Evolutionary conservation across 23 red algal species (phyloP).

Genomic region (Pyropia yezoensis): DNA sequence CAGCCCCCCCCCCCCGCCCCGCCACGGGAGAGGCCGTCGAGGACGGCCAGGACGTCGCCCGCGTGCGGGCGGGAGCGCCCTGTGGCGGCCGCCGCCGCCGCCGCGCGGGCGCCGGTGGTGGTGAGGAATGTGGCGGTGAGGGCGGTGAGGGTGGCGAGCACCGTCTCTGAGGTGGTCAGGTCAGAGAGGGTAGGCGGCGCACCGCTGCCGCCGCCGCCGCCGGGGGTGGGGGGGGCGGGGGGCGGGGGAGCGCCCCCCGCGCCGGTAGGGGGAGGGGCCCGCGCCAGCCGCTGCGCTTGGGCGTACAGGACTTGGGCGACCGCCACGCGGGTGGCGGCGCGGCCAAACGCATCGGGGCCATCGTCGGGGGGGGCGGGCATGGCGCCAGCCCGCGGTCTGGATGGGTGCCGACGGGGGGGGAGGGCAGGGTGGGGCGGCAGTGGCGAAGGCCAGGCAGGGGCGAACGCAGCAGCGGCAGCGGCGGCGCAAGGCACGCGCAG

Average conservation of each 20-base stretch:
- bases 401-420: no score
- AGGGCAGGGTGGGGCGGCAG: no score
- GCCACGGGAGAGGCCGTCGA: conserved; percentile 8
- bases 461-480: no score
- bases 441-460: no score
- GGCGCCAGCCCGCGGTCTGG: no score
- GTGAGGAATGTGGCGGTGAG: conserved; percentile 34
- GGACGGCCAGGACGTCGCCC: conserved; percentile 17
- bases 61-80: conserved; percentile 15
- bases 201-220: conserved; percentile 17
- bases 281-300: conserved; percentile 17
- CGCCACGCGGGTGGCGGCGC: conserved; percentile 8
- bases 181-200: not conserved
- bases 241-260: not conserved
- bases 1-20: no score
- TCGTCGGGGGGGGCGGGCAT: no score
- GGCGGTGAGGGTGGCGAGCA: conserved; percentile 34
- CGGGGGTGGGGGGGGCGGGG: not conserved
- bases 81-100: conserved; percentile 1
- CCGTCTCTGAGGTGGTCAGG: conserved; percentile 28
- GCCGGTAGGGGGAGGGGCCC: not conserved
- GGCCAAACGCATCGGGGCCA: no score
- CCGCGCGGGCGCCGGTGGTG: not conserved
- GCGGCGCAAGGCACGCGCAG: no score
- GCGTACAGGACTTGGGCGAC: conserved; percentile 52